phyloP scores from a whole-genome alignment of 768 basidiomycete species.

The Suillus ampliporus region DNA sequence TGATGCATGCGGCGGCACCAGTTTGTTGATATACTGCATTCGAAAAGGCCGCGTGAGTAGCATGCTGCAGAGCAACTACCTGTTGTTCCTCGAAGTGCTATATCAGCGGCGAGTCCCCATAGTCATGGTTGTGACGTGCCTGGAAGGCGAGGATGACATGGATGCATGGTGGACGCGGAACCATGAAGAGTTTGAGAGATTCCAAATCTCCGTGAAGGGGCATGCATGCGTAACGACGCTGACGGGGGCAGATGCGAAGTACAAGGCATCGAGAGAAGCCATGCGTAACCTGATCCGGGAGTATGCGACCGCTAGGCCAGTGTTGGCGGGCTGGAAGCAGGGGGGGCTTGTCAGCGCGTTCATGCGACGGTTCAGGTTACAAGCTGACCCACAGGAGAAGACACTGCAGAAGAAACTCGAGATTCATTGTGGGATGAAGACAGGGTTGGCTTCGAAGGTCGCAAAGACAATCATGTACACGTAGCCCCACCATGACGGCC shows the following conservation, averaged over 20 bases:
- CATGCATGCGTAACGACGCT: slow-evolving; percentile 49
- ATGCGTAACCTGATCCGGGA: slow-evolving; percentile 23
- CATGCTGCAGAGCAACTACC: slow-evolving; percentile 42
- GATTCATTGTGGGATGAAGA: neutral
- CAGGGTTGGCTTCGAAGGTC: neutral
- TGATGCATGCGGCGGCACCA: slow-evolving; percentile 31
- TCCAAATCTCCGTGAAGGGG: slow-evolving; percentile 35
- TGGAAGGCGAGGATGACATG: slow-evolving; percentile 43
- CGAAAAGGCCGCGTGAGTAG: slow-evolving; percentile 40
- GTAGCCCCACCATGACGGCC: neutral
- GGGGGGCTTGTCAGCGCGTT: neutral
- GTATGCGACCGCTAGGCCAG: neutral
- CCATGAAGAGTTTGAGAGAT: slow-evolving; percentile 26
- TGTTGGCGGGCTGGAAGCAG: neutral
- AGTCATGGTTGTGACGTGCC: slow-evolving; percentile 45
- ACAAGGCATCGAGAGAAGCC: slow-evolving; percentile 36
- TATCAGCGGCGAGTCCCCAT: slow-evolving; percentile 46
- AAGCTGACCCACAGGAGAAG: neutral
- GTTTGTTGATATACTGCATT: slow-evolving; percentile 46
- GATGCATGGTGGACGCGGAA: slow-evolving; percentile 44
- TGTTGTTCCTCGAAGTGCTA: slow-evolving; percentile 45
- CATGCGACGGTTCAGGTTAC: neutral
- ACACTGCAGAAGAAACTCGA: neutral
- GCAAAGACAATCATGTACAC: neutral
- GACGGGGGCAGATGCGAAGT: slow-evolving; percentile 38